Evolutionary conservation across 1,284 basidiomycete genomes (phyloP).

Genomic region (Leccinum subfulvum): DNA sequence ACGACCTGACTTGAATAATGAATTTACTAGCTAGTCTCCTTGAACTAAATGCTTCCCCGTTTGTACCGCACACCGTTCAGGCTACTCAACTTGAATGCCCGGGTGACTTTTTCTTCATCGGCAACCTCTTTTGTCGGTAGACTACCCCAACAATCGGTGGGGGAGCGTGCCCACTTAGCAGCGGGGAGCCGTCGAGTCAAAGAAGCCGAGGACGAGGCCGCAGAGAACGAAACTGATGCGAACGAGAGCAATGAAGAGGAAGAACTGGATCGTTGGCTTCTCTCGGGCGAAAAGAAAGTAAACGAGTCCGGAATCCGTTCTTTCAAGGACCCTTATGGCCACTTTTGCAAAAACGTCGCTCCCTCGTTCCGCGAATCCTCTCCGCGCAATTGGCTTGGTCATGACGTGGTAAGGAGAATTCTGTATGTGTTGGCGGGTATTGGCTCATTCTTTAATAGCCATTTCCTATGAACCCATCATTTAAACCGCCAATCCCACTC

Average conservation of each 20-base stretch:
- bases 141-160: slow-evolving; percentile 8
- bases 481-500: slow-evolving; percentile 73
- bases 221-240: slow-evolving; percentile 7
- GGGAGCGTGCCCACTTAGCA: slow-evolving; percentile 8
- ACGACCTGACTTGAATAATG: slow-evolving; percentile 2
- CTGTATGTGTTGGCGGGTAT: background rate
- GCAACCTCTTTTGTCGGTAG: slow-evolving; percentile 11
- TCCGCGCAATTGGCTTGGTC: slow-evolving; percentile 59
- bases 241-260: slow-evolving; percentile 8
- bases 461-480: slow-evolving; percentile 79
- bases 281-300: slow-evolving; percentile 14
- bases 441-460: slow-evolving; percentile 45
- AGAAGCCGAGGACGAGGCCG: slow-evolving; percentile 7
- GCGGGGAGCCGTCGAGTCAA: background rate
- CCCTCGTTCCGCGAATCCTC: slow-evolving; percentile 26
- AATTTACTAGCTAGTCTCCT: slow-evolving; percentile 18
- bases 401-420: slow-evolving; percentile 47
- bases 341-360: slow-evolving; percentile 22
- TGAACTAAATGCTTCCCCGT: slow-evolving; percentile 25
- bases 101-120: slow-evolving; percentile 24
- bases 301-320: slow-evolving; percentile 21
- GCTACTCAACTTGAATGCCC: slow-evolving; percentile 9
- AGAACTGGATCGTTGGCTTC: slow-evolving; percentile 15
- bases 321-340: slow-evolving; percentile 13
- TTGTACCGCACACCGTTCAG: slow-evolving; percentile 16